A percentile compares a stretch with the other conserved stretches of the same genome.
Conservation (phyloP, 805 yeast genomes). For the Dipodascus geniculatus region DNA sequence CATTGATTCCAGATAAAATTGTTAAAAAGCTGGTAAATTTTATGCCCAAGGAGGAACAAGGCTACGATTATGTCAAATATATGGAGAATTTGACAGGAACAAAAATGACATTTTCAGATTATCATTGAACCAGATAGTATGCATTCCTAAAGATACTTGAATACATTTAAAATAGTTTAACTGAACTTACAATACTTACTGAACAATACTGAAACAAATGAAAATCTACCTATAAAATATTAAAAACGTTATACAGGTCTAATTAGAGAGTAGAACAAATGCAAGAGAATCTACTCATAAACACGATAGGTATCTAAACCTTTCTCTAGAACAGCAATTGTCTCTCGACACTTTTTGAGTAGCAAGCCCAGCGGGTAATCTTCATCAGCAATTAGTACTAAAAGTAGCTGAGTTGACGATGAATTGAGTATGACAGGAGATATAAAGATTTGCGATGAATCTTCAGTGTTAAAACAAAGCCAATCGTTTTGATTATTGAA, state of each 20-base stretch:
- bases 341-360: slow-evolving; percentile 15
- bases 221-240: too few species aligned
- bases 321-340: slow-evolving; percentile 14
- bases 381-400: slow-evolving; percentile 20
- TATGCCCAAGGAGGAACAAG: slow-evolving; percentile 22
- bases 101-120: neutral
- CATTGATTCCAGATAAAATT: slow-evolving; percentile 25
- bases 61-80: slow-evolving; percentile 21
- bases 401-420: slow-evolving; percentile 11
- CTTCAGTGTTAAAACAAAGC: slow-evolving; percentile 9
- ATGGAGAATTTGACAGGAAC: slow-evolving; percentile 38
- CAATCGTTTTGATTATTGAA: neutral
- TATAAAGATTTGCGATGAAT: slow-evolving; percentile 8
- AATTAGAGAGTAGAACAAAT: neutral
- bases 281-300: slow-evolving; percentile 2
- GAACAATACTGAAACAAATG: too few species aligned
- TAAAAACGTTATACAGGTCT: too few species aligned
- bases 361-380: slow-evolving; percentile 19
- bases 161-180: too few species aligned
- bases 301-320: slow-evolving; percentile 16
- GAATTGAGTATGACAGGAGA: slow-evolving; percentile 9
- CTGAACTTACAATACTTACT: too few species aligned
- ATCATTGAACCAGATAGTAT: too few species aligned
- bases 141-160: too few species aligned
- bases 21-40: slow-evolving; percentile 20